Evolutionary conservation across 371 early-diverging fungal species (phyloP), one percentile per base, ranked within the genome.

Genomic region (Apophysomyces ossiformis): DNA sequence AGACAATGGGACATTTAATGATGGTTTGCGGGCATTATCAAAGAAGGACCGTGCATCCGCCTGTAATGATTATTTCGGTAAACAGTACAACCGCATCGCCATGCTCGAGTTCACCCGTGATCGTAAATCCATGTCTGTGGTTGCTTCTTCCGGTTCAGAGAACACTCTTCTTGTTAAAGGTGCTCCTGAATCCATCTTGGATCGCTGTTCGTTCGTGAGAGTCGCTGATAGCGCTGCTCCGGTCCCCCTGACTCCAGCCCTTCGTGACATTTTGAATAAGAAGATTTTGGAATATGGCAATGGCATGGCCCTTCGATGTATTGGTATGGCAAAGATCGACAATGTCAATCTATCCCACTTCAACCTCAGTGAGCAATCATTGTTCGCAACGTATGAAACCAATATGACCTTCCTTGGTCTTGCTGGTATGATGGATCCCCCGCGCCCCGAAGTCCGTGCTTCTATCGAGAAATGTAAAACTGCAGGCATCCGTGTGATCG

Each of bases 341-440:
- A 84, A 86, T 60, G 79, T 83, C 26, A 68, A 78, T 67, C 54
- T 82, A 57, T 63, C 78, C 54, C 67, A 71, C 39, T 88, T 85
- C 68, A 76, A 89, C 61, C 67, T 92, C 36, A 71, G 73, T 45
- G 92, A 92, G 47, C 89, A 95, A 50, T 65, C 78, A 32, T 67
- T 76, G 5, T 95, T 92, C 75, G 81, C 75, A 68, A 63, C 78
- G 11, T 87, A 88, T 74, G 98, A 98, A 77, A 78, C 82, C 57
- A 80, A 89, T 67, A 86, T 98, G 90, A 91, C 91, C 9, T 97
- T 99, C 81, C 80, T 97, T 44, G 99, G 99, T 26, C 74, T 98
- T 21, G 92, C 93, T 45, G 97, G 90, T 68, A 96, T 99, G 96
- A 82, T 91, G 78, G 99, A 99, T 74, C 99, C 98, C 60, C 99